Base-by-base conservation (phyloP, 2,329 filamentous ascomycete species). In the Cercospora zeina region DNA sequence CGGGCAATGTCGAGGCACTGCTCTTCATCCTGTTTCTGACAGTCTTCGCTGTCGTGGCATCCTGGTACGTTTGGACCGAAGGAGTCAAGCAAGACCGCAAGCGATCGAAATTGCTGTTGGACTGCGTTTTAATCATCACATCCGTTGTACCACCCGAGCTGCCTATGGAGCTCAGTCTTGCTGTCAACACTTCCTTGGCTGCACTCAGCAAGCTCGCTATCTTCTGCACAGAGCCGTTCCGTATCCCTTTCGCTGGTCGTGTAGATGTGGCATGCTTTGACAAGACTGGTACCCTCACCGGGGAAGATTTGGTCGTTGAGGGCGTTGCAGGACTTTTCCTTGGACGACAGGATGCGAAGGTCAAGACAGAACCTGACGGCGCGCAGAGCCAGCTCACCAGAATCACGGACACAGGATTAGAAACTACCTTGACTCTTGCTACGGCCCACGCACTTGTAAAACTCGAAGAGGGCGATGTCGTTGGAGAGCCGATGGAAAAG, bases 401-500 rank as follows among this genome's bases (percentile, higher is more conserved):
- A 59, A 87, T 96, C 37, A 82, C 83, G 49, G 80, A 89, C 24
- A 85, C 89, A 67, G 86, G 86, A 37, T 81, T 93, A 49, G 88
- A 96, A 69, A 97, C 95, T 0, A 96, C 93, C 8, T 82, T 99
- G 61, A 95, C 97, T 58, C 86, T 99, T 58, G 93, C 95, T 45
- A 96, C 93, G 11, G 95, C 95, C 2, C 95, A 99, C 74, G 95
- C 95, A 45, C 82, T 99, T 30, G 96, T 99, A 54, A 97, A 93
- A 75, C 84, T 99, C 14, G 95, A 99, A 68, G 95, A 99, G 75
- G 95, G 95, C 19, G 95, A 99, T 11, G 89, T 97, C 69, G 95
- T 99, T 49, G 95, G 95, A 71, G 95, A 99, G 73, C 95, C 95
- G 1, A 99, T 99, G 95, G 95, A 99, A 75, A 97, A 97, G 78